Conservation (phyloP, 1,284 basidiomycete genomes). For the Porogramme epimiltina region DNA sequence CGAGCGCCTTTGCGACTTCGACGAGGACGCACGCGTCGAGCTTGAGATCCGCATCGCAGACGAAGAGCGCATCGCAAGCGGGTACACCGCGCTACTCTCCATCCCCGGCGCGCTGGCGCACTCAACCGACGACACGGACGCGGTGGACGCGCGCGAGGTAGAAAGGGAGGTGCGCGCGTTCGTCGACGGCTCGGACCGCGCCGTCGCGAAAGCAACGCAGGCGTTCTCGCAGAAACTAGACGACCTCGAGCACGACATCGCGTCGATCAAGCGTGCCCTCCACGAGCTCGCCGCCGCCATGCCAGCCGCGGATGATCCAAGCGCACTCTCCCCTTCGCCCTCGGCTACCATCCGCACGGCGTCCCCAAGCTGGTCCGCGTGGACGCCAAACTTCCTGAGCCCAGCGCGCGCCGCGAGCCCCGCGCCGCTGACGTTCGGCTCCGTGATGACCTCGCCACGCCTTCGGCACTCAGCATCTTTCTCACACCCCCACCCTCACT, state of each 20-base stretch:
- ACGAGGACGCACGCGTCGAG: conserved; percentile 85
- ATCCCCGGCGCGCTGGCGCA: conserved; percentile 51
- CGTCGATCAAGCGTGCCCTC: conserved; percentile 58
- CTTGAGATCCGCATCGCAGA: conserved; percentile 84
- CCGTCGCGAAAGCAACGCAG: conserved; percentile 48
- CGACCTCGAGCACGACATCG: conserved; percentile 83
- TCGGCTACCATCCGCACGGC: conserved; percentile 10
- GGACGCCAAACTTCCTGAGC: conserved; percentile 50
- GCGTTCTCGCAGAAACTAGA: conserved; percentile 63
- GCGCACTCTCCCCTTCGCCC: conserved; percentile 11
- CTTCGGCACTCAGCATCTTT: conserved; percentile 50
- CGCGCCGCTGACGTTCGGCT: conserved; percentile 61
- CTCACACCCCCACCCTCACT: conserved; percentile 26
- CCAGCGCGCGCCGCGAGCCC: conserved; percentile 43
- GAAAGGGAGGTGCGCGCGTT: conserved; percentile 62
- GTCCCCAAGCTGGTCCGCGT: conserved; percentile 53
- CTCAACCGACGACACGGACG: conserved; percentile 22
- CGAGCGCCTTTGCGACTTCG: conserved; percentile 74
- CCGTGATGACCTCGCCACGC: conserved; percentile 65
- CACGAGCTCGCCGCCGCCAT: conserved; percentile 46
- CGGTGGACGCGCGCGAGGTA: conserved; percentile 41
- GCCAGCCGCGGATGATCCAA: conserved; percentile 25
- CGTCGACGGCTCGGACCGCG: conserved; percentile 55
- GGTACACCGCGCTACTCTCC: conserved; percentile 72
- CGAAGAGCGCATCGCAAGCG: conserved; percentile 68